Evolutionary conservation across 148 eudicot genomes (phyloP), one percentile per base, ranked within the genome.

Genomic region (Nyssa sinensis): DNA sequence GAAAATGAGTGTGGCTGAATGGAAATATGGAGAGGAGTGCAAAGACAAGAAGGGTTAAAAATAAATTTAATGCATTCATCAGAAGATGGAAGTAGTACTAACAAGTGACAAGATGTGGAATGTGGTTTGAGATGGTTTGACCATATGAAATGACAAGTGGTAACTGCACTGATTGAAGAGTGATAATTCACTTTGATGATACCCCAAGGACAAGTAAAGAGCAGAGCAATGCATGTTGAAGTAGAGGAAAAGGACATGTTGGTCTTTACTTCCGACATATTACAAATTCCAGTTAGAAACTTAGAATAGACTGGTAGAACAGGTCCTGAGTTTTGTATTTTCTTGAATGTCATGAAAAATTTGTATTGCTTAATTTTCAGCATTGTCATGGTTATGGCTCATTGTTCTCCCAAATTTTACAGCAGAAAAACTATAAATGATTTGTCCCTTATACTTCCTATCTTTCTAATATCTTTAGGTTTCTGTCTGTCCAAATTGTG

Each of bases 401-500:
- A 24, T 10, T 21, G 41, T 47, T 41, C 63, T 33, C 65, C 41
- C 28, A 53, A 21, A 19, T 32, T 14, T 9, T 28, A 41, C 4
- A 11, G 17, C 4, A 53, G 21, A 41, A 4, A n/a, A 21, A 30
- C 25, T 12, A 62, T 51, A 1, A 13, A 51, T 70, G 75, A 63
- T 17, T n/a, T 62, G 13, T 13, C 53, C 62, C 31, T 55, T 32
- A 31, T 30, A 41, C 27, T 57, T 72, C 35, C 62, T 58, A 23
- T 63, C 0, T 9, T 72, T 61, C 37, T 33, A 16, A n/a, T 35
- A 32, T 49, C 23, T 80, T 33, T 80, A 95, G 98, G 96, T 95
- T 53, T 92, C 99, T 81, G 89, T 92, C 53, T 95, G 99, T 76
- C 99, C 99, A 73, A 89, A 81, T 68, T 95, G 99, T 88, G 96